Evolutionary conservation across 2,329 filamentous ascomycete genomes (phyloP), one percentile per base, ranked within the genome.

Genomic region (Mollisiaceae sp.): DNA sequence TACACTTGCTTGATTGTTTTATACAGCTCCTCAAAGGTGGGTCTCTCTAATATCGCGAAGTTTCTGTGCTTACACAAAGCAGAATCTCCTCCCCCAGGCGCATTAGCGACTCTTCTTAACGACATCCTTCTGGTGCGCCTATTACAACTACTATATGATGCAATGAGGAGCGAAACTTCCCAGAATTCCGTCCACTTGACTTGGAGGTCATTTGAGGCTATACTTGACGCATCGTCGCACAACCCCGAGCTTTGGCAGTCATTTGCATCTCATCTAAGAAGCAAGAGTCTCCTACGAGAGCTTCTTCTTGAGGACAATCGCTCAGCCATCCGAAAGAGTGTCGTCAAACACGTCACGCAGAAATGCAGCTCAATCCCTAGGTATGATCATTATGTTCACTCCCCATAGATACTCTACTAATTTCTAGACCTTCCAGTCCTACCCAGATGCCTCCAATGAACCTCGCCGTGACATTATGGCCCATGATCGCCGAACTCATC

Each of bases 1-100:
- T 81, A 47, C 80, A 82, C 63, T 78, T 90, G n/a, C 78, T 90
- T 24, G 83, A 87, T 62, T 84, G 82, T 67, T 80, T 90, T 57
- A 76, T 85, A 18, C 75, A 81, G 50, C 82, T 88, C 41, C 77
- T 91, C 22, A 81, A 81, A 77, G 84, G 86, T 84, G 80, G 67
- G 75, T 68, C 65, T 39, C 59, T 45, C 12, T 22, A 4, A 5
- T 56, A 12, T 14, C 20, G 39, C 20, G 27, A 59, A 12, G 1
- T 22, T n/a, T 38, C 35, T n/a, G 67, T 45, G 24, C 70, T 77
- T 36, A 70, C 71, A 75, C 20, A 71, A 78, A 45, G 62, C 74
- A 59, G 77, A 82, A 65, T 75, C 79, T 6, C 56, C 73, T 18
- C 66, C 74, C 24, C 73, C 83, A 50, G 71, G 77, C 32, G 72